Conservation (phyloP, 1,284 basidiomycete genomes). For the Ceratobasidium sp. region DNA sequence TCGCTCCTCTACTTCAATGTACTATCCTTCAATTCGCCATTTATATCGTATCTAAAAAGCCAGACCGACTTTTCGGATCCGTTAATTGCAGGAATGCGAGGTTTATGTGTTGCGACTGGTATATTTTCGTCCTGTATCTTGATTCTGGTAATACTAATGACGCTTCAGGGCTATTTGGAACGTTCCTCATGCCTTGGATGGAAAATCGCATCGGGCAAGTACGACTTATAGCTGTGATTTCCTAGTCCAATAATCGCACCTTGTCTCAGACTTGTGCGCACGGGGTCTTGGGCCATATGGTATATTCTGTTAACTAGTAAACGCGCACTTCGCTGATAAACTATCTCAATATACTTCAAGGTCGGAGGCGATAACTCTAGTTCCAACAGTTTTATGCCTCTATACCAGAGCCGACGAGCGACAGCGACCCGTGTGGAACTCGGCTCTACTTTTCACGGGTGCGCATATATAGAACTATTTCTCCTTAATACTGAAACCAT, state of each 20-base stretch:
- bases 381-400: constrained; percentile 28
- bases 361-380: constrained; percentile 23
- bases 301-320: background rate
- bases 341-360: background rate
- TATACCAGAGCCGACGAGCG: constrained; percentile 9
- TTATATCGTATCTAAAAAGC: constrained; percentile 62
- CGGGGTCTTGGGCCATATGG: constrained; percentile 33
- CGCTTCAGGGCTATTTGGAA: constrained; percentile 59
- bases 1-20: constrained; percentile 65
- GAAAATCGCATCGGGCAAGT: constrained; percentile 62
- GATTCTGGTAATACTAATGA: constrained; percentile 41
- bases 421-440: constrained; percentile 55
- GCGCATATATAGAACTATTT: background rate
- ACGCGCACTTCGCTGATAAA: background rate
- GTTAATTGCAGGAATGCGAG: constrained; percentile 69
- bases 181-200: constrained; percentile 61
- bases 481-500: background rate
- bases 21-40: constrained; percentile 54
- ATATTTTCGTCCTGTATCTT: background rate
- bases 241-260: background rate
- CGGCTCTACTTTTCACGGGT: constrained; percentile 59
- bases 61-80: constrained; percentile 62
- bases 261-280: constrained; percentile 15
- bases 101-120: constrained; percentile 61
- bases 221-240: constrained; percentile 48